Evolutionary conservation across 345 rosid genomes (phyloP).

Genomic region (Melaleuca quinquenervia): DNA sequence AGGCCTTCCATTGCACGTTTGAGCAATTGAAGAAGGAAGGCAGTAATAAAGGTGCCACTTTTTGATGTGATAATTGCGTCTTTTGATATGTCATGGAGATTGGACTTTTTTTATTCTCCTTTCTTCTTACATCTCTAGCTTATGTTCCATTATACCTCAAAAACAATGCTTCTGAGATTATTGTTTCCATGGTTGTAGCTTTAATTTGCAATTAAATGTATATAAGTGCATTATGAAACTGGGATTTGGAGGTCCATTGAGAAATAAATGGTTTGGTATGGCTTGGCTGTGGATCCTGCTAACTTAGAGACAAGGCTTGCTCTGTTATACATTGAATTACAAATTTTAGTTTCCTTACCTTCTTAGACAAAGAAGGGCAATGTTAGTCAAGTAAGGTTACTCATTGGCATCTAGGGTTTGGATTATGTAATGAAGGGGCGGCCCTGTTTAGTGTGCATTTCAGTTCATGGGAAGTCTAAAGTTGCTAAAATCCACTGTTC

Average conservation of each 20-base stretch:
- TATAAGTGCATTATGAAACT: neutral
- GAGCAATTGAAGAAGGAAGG: slow-evolving; percentile 70
- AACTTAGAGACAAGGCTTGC: neutral
- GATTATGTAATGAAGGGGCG: neutral
- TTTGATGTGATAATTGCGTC: neutral
- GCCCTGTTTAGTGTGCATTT: neutral
- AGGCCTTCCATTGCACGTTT: slow-evolving; percentile 62
- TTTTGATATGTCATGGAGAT: neutral
- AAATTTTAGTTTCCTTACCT: neutral
- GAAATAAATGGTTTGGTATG: neutral
- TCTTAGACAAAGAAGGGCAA: neutral
- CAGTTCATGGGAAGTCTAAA: neutral
- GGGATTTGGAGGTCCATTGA: neutral
- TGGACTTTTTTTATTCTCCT: neutral
- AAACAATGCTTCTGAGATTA: neutral
- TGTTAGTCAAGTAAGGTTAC: neutral
- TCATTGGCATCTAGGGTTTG: neutral
- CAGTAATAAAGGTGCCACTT: slow-evolving; percentile 41
- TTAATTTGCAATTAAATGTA: neutral
- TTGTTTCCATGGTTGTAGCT: neutral
- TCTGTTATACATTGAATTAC: neutral
- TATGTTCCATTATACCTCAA: neutral
- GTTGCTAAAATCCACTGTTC: neutral
- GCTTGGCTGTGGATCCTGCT: neutral
- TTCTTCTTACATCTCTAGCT: neutral